phyloP scores from a whole-genome alignment of 2,329 filamentous ascomycete genomes.

The Talaromyces sp. region DNA sequence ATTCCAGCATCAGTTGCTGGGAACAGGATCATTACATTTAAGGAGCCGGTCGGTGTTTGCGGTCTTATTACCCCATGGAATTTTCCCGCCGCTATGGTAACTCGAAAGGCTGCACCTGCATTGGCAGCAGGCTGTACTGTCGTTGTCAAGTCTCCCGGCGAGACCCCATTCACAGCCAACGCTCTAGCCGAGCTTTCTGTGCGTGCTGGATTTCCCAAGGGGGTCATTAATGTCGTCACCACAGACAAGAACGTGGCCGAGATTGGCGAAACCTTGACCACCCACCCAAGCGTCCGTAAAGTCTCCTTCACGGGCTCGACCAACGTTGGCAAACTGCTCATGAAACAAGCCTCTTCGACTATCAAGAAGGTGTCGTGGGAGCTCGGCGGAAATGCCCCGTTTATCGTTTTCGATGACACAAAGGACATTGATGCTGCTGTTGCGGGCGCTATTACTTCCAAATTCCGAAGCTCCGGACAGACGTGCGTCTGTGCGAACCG shows the following conservation, averaged over 20 bases:
- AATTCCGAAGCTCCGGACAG: constrained; percentile 92
- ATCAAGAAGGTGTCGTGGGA: constrained; percentile 86
- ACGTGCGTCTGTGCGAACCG: constrained; percentile 80
- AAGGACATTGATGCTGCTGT: constrained; percentile 84
- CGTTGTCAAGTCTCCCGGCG: constrained; percentile 82
- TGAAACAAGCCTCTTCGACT: constrained; percentile 81
- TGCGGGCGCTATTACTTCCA: constrained; percentile 73
- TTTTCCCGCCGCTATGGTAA: constrained; percentile 53
- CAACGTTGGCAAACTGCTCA: constrained; percentile 66
- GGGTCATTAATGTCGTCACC: constrained; percentile 86
- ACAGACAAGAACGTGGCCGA: constrained; percentile 71
- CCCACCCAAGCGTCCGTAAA: constrained; percentile 72
- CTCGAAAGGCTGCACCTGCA: constrained; percentile 49
- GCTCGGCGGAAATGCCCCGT: constrained; percentile 89
- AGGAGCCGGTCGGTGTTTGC: constrained; percentile 63
- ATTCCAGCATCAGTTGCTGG: constrained; percentile 55
- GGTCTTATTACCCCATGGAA: constrained; percentile 66
- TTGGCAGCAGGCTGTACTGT: constrained; percentile 94
- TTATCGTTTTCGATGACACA: constrained; percentile 89
- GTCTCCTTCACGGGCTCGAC: constrained; percentile 85
- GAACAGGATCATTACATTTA: constrained; percentile 58
- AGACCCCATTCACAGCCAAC: constrained; percentile 87
- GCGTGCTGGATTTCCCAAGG: constrained; percentile 81
- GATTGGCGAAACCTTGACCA: constrained; percentile 72
- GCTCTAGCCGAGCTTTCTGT: constrained; percentile 81